A percentile compares a stretch with the other conserved stretches of the same genome.
Evolutionary conservation across 2,329 filamentous ascomycete species (phyloP).

Genomic region (Cryphonectria carpinicola): DNA sequence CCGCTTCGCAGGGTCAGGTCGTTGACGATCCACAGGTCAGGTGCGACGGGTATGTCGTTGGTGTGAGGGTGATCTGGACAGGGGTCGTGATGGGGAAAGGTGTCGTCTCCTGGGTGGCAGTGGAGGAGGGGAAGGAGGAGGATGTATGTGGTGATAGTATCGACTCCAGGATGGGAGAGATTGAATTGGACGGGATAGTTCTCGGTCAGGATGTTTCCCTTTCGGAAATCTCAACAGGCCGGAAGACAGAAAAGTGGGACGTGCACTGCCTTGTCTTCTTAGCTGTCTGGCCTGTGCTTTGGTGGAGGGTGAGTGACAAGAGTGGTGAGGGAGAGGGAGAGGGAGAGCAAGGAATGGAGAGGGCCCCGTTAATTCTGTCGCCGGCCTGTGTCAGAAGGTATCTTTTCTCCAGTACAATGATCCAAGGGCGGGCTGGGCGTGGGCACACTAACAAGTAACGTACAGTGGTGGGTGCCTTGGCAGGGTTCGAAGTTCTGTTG

Average conservation of each 20-base stretch:
- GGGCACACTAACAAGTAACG: no score
- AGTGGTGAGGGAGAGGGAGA: no score
- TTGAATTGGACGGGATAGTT: conserved; percentile 2
- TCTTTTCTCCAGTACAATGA: neutral
- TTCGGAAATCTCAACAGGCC: conserved; percentile 10
- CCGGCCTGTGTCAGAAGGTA: conserved; percentile 3
- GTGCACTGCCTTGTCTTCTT: neutral
- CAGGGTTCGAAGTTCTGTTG: neutral
- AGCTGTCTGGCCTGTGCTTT: conserved; percentile 3
- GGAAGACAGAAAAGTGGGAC: conserved; percentile 1
- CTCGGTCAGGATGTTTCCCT: conserved; percentile 9
- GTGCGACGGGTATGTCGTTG: neutral
- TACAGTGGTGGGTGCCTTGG: neutral
- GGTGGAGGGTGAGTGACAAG: neutral
- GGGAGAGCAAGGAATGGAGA: neutral
- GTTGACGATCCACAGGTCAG: neutral
- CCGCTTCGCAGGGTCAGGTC: neutral
- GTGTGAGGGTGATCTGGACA: neutral
- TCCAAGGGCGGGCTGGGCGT: conserved; percentile 1
- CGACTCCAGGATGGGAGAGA: neutral
- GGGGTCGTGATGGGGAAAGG: conserved; percentile 4
- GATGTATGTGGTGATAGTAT: neutral
- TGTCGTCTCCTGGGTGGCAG: neutral
- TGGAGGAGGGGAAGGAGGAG: neutral
- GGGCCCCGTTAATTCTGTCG: conserved; percentile 12